phyloP scores from a whole-genome alignment of 1,284 basidiomycete genomes.

The Microbotryum scabiosae region DNA sequence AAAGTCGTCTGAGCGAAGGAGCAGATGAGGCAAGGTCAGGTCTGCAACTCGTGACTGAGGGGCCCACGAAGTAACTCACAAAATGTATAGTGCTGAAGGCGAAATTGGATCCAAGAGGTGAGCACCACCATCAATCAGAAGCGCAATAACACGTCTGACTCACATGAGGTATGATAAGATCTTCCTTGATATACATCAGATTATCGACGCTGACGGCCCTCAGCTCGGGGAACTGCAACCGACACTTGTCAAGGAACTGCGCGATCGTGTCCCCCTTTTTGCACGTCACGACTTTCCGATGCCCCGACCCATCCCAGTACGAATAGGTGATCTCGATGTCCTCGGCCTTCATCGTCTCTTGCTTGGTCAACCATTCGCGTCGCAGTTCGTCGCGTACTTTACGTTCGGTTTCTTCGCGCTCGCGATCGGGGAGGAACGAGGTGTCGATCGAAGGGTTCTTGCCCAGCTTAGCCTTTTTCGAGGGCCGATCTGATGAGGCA shows the following conservation, averaged over 20 bases:
- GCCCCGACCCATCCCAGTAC: conserved; percentile 97
- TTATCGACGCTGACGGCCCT: conserved; percentile 85
- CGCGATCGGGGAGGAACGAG: conserved; percentile 93
- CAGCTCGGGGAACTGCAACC: conserved; percentile 85
- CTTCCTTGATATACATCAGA: conserved; percentile 90
- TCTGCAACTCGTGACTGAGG: background rate
- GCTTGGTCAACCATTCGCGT: conserved; percentile 79
- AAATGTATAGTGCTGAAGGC: conserved; percentile 80
- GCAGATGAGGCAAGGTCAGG: background rate
- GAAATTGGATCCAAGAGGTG: background rate
- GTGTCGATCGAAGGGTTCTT: conserved; percentile 98
- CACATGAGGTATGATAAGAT: conserved; percentile 89
- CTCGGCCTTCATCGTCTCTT: conserved; percentile 79
- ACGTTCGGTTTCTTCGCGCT: conserved; percentile 85
- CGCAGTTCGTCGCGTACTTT: conserved; percentile 78
- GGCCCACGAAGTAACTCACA: conserved; percentile 50
- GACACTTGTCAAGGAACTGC: conserved; percentile 82
- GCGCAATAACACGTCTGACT: too few relatives aligned
- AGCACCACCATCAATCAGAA: too few relatives aligned
- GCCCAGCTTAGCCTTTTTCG: conserved; percentile 68
- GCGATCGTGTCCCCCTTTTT: conserved; percentile 95
- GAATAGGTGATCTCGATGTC: conserved; percentile 89
- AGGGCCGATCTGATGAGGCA: conserved; percentile 12
- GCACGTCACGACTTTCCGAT: conserved; percentile 83
- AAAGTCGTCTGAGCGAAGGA: conserved; percentile 50